These are phyloP conservation scores for Colletotrichum falcatum DNA, from an alignment of 2,329 filamentous ascomycete genomes.

Conservation along the genomic window DNA sequence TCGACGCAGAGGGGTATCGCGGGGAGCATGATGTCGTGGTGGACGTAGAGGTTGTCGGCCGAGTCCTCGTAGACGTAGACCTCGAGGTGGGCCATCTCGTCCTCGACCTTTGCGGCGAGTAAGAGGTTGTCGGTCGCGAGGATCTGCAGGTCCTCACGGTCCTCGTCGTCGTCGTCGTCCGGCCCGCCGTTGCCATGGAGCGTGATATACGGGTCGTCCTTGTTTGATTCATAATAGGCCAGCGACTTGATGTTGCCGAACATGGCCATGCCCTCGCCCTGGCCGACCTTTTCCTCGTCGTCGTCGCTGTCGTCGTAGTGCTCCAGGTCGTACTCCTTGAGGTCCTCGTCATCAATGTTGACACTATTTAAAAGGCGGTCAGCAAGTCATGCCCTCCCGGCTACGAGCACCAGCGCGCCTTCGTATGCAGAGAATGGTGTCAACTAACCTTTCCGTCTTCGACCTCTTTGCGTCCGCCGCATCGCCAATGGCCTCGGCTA, in stretches of 20 bases:
- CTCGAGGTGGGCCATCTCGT: slow-evolving; percentile 95
- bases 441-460: slow-evolving; percentile 50
- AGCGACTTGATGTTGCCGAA: slow-evolving; percentile 96
- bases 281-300: slow-evolving; percentile 57
- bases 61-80: slow-evolving; percentile 98
- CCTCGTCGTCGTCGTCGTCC: slow-evolving; percentile 84
- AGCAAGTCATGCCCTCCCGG: slow-evolving; percentile 36
- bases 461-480: slow-evolving; percentile 43
- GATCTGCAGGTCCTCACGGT: slow-evolving; percentile 93
- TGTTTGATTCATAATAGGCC: slow-evolving; percentile 93
- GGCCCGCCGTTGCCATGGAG: slow-evolving; percentile 75
- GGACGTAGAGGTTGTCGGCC: slow-evolving; percentile 96
- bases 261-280: slow-evolving; percentile 83
- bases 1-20: slow-evolving; percentile 95
- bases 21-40: slow-evolving; percentile 99
- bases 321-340: slow-evolving; percentile 96
- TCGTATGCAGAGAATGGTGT: neutral
- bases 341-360: slow-evolving; percentile 81
- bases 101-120: slow-evolving; percentile 92
- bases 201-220: slow-evolving; percentile 97
- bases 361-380: slow-evolving; percentile 53
- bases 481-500: slow-evolving; percentile 40
- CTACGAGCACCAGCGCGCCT: neutral
- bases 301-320: slow-evolving; percentile 88
- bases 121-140: slow-evolving; percentile 93